Conservation (phyloP, 1,139 yeast genomes). For the Blastobotrys capitulatus region DNA sequence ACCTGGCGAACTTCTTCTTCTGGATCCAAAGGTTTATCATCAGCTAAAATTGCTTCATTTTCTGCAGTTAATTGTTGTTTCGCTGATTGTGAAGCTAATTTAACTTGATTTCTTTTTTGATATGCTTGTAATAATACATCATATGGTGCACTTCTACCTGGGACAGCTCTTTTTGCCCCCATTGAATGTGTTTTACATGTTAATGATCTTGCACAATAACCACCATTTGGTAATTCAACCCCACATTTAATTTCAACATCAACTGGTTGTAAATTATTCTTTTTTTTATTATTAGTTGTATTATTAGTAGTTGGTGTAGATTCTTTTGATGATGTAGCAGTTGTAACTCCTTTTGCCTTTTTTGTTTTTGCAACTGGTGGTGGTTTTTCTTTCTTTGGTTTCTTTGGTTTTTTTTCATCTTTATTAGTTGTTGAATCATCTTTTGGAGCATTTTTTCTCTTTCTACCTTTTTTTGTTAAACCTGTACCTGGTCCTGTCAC, state of each 20-base stretch:
- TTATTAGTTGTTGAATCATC: neutral
- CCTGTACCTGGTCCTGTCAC: neutral
- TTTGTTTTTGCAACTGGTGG: slow-evolving; percentile 1
- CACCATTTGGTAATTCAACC: slow-evolving; percentile 87
- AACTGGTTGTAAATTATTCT: slow-evolving; percentile 52
- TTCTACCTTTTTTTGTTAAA: slow-evolving; percentile 10
- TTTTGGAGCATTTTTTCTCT: slow-evolving; percentile 10
- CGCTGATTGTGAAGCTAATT: slow-evolving; percentile 40
- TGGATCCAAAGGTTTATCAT: slow-evolving; percentile 40
- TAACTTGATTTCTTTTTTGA: slow-evolving; percentile 88
- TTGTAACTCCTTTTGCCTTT: neutral
- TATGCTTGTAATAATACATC: slow-evolving; percentile 84
- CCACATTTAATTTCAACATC: slow-evolving; percentile 97
- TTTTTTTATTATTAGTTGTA: slow-evolving; percentile 49
- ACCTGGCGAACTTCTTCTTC: slow-evolving; percentile 93
- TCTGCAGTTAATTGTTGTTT: slow-evolving; percentile 30
- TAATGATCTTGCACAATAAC: slow-evolving; percentile 87
- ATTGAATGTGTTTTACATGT: slow-evolving; percentile 97
- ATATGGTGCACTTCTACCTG: slow-evolving; percentile 87
- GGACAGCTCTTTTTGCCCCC: slow-evolving; percentile 95
- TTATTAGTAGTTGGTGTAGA: neutral
- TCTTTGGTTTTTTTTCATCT: slow-evolving; percentile 2
- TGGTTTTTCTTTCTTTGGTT: slow-evolving; percentile 3
- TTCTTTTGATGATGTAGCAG: neutral
- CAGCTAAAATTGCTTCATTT: slow-evolving; percentile 24